Evolutionary conservation across 2,329 filamentous ascomycete species (phyloP), one percentile per base, ranked within the genome.

Genomic region (Chaetomium sp.): DNA sequence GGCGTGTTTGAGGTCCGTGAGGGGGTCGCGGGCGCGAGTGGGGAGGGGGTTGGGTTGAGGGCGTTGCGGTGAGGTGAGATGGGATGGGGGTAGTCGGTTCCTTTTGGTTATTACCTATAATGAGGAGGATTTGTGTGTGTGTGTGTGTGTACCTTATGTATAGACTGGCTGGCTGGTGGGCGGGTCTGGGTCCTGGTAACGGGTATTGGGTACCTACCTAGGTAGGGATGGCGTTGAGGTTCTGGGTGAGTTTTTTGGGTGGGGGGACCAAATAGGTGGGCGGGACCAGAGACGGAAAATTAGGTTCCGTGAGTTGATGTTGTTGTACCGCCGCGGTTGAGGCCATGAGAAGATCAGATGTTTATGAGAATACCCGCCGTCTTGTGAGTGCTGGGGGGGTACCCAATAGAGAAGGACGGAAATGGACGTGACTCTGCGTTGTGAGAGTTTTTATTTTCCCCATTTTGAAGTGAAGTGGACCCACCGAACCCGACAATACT

Each of bases 1-100:
- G 73, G 75, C 3, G 71, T 79, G 4, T 80, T 77, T 67, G 74
- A 78, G 57, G 70, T 80, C 1, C 65, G 72, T 29, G 74, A 77
- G 54, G 67, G 47, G 2, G 45, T 63, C 8, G 54, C 9, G 23
- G 27, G 27, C 6, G 27, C 3, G 27, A 29, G 53, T 3, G 57
- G 57, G 12, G 57, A 16, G 7, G 59, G 38, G 31, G 54, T 50
- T 0, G 33, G 63, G 45, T 13, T 62, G 54, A 33, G 47, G 25
- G 49, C 25, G 8, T 9, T 64, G 23, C 42, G 38, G 55, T 23
- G 45, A 42, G 29, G 33, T 29, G 58, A 47, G 21, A 23, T 35
- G 31, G 19, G 25, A 45, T 33, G 25, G 21, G n/a, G 29, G 25
- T 6, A 21, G 4, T 4, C n/a, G 38, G 13, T n/a, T n/a, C 16